Conservation (phyloP, 2,329 filamentous ascomycete genomes). For the Fusarium sarcochroum region DNA sequence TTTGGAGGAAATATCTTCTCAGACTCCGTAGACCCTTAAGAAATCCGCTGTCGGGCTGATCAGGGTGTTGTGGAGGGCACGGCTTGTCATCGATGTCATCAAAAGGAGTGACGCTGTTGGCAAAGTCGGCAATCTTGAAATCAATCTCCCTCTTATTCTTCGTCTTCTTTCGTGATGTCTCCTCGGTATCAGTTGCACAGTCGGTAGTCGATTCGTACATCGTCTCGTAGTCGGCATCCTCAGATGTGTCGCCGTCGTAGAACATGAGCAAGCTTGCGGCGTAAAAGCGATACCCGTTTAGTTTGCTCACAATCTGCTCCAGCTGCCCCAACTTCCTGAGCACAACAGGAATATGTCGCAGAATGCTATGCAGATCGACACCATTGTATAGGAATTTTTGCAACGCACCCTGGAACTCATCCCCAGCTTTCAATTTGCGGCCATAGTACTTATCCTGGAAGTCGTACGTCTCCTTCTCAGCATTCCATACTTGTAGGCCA, state of each 20-base stretch:
- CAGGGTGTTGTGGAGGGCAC: conserved; percentile 86
- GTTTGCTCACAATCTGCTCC: conserved; percentile 83
- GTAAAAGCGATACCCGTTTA: conserved; percentile 94
- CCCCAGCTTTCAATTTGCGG: conserved; percentile 86
- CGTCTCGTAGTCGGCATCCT: conserved; percentile 65
- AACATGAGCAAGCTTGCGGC: conserved; percentile 95
- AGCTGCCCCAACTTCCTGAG: conserved; percentile 86
- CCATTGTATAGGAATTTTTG: conserved; percentile 94
- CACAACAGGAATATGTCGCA: conserved; percentile 89
- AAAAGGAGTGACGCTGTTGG: conserved; percentile 94
- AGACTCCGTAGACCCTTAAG: conserved; percentile 85
- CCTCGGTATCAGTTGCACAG: conserved; percentile 70
- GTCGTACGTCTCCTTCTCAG: conserved; percentile 84
- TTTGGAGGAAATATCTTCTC: conserved; percentile 86
- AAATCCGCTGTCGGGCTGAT: conserved; percentile 89
- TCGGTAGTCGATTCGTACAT: conserved; percentile 71
- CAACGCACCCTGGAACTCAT: conserved; percentile 89
- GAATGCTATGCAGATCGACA: conserved; percentile 81
- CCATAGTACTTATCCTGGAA: conserved; percentile 99
- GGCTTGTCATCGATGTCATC: conserved; percentile 73
- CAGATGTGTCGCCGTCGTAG: conserved; percentile 86
- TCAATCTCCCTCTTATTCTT: conserved; percentile 77
- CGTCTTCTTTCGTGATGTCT: conserved; percentile 61
- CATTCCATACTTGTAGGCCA: conserved; percentile 96
- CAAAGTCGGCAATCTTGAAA: conserved; percentile 98